Evolutionary conservation across 2,329 filamentous ascomycete genomes (phyloP).

Genomic region (Diaporthe sp.): DNA sequence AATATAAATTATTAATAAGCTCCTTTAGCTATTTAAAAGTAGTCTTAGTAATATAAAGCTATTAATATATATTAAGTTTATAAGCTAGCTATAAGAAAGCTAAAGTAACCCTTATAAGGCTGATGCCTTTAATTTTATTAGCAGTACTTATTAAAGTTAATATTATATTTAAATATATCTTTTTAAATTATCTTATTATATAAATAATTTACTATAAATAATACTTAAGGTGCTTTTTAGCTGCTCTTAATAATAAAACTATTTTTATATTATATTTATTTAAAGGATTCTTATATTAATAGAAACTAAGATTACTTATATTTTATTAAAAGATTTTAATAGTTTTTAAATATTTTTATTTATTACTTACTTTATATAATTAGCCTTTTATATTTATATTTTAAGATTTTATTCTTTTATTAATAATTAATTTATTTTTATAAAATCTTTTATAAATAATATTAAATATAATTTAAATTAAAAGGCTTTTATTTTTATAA

Average conservation of each 20-base stretch:
- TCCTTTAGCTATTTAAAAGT: neutral
- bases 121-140: neutral
- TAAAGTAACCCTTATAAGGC: neutral
- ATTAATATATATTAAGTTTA: neutral
- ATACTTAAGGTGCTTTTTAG: neutral
- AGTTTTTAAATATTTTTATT: neutral
- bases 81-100: neutral
- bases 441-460: neutral
- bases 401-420: neutral
- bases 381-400: neutral
- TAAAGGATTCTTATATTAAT: neutral
- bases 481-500: neutral
- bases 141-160: neutral
- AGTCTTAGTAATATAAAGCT: neutral
- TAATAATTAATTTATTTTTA: neutral
- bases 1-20: neutral
- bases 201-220: neutral
- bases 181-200: neutral
- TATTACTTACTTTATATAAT: neutral
- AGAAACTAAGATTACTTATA: neutral
- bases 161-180: neutral
- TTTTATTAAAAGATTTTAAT: neutral
- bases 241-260: neutral
- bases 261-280: neutral
- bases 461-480: neutral